Conservation (phyloP, 106 monocot genomes). For the Phalaenopsis aphrodite region DNA sequence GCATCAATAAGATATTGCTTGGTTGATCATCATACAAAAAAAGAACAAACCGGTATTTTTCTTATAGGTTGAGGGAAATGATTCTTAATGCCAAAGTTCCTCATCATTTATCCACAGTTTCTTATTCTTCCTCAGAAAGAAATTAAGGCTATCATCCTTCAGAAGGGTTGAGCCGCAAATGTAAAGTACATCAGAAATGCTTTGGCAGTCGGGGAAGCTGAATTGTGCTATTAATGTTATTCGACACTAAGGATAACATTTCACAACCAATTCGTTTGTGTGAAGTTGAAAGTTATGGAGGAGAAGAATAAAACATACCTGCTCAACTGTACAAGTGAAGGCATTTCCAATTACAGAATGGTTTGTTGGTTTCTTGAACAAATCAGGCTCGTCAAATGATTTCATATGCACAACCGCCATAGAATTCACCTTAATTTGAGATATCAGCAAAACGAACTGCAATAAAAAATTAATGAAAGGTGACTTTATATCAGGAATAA, state of each 20-base stretch:
- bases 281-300: not conserved
- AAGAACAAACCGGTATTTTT: not conserved
- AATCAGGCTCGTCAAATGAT: conserved; percentile 28
- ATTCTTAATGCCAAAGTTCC: not conserved
- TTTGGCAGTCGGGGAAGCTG: too few species aligned
- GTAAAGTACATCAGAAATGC: not conserved
- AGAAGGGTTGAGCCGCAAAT: not conserved
- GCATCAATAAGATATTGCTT: not conserved
- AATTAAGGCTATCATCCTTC: not conserved
- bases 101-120: not conserved
- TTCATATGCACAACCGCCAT: conserved; percentile 74
- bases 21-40: not conserved
- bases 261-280: not conserved
- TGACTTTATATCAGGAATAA: not conserved
- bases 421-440: conserved; percentile 68
- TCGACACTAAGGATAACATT: not conserved
- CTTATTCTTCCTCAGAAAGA: not conserved
- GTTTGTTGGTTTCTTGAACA: conserved; percentile 14
- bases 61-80: not conserved
- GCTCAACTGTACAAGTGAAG: conserved; percentile 42
- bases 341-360: conserved; percentile 16
- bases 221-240: not conserved
- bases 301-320: conserved; percentile 37
- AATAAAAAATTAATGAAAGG: not conserved
- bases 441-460: conserved; percentile 69